A percentile compares a stretch with the other conserved stretches of the same genome.
These are phyloP conservation scores for Pseudocercospora macadamiae DNA, from an alignment of 2,329 filamentous ascomycete species.

Conservation along the genomic window DNA sequence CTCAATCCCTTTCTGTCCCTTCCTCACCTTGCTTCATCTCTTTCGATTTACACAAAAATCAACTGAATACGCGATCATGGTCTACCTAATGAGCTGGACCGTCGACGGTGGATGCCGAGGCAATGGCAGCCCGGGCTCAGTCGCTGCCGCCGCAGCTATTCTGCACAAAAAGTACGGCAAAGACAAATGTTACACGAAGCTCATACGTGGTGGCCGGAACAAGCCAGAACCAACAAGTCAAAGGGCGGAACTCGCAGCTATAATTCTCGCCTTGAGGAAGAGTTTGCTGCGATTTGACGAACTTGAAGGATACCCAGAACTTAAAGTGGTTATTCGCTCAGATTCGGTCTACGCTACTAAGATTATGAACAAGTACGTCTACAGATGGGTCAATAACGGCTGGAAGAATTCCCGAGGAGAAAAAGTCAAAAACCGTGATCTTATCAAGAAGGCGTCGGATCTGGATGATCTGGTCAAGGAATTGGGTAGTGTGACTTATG, in stretches of 20 bases:
- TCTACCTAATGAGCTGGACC: slow-evolving; percentile 16
- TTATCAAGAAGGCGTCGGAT: slow-evolving; percentile 11
- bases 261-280: slow-evolving; percentile 11
- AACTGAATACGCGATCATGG: background rate
- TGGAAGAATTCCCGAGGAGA: slow-evolving; percentile 13
- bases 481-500: slow-evolving; percentile 14
- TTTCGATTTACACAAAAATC: background rate
- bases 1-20: background rate
- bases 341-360: slow-evolving; percentile 17
- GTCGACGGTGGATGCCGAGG: slow-evolving; percentile 23
- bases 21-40: background rate
- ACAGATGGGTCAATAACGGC: slow-evolving; percentile 14
- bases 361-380: slow-evolving; percentile 19
- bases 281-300: slow-evolving; percentile 1
- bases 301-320: background rate
- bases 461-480: slow-evolving; percentile 4
- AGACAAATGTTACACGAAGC: background rate
- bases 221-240: slow-evolving; percentile 13
- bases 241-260: slow-evolving; percentile 20
- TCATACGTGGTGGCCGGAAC: background rate
- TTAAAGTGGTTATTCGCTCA: slow-evolving; percentile 12
- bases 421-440: slow-evolving; percentile 11
- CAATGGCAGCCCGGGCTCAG: slow-evolving; percentile 15
- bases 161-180: background rate
- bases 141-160: slow-evolving; percentile 17